Base-by-base conservation (phyloP, 306 rosid genomes). In the Vigna nakashimae region DNA sequence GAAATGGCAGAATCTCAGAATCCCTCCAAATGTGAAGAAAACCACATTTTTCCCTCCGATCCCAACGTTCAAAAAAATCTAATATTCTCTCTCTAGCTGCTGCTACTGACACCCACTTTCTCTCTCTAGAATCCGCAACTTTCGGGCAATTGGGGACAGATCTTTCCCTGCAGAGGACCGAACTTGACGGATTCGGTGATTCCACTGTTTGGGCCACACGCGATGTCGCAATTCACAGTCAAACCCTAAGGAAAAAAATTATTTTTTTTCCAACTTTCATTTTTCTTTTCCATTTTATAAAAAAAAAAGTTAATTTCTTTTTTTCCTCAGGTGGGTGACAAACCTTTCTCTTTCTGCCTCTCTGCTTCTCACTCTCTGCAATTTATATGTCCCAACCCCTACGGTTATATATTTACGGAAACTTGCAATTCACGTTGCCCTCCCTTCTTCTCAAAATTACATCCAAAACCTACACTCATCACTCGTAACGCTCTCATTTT, bases 61-160 rank as follows among this genome's bases (percentile, higher is more conserved):
- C 91, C 87, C 92, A 92, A 90, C 86, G 88, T 90, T 93, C 87
- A 82, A 82, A 90, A 93, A 62, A 75, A 77, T 60, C 66, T 71
- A 50, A 45, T 70, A 78, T 69, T 74, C 75, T 76, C 86, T 80
- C 87, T 84, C 85, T 53, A 73, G 53, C 71, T 74, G 78, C 42
- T 36, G 74, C 57, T 69, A 64, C 75, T 82, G 85, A 75, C 84
- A 30, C 73, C 34, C 66, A 65, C 63, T 85, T 55, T 83, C 91
- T 87, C 91, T 82, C 86, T 87, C 88, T 45, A 80, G 68, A 87
- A 80, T 70, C 82, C 89, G 90, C 74, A 80, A 87, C 71, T 85
- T 84, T 87, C 83, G 89, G 83, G 53, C 71, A 80, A 78, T 51
- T 43, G 84, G 76, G 64, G 83, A 84, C 57, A 82, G 91, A 89